phyloP scores from a whole-genome alignment of 2,329 filamentous ascomycete genomes.

The Trematosphaeria pertusa region DNA sequence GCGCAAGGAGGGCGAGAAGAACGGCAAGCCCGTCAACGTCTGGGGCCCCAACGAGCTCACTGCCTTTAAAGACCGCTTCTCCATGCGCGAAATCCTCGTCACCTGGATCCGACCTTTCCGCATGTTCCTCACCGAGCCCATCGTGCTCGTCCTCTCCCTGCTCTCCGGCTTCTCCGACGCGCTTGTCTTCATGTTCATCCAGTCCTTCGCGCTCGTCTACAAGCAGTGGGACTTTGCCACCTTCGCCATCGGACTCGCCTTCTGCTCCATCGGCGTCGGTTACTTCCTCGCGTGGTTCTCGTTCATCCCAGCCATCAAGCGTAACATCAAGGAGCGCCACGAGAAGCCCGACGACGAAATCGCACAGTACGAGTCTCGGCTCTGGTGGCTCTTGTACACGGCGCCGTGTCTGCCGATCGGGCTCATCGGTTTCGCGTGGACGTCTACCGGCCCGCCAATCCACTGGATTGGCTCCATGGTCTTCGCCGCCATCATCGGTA shows the following conservation, averaged over 20 bases:
- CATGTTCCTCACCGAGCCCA: conserved; percentile 79
- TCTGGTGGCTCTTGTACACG: conserved; percentile 70
- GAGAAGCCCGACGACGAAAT: conserved; percentile 37
- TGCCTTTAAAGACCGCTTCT: conserved; percentile 46
- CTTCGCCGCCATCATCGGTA: conserved; percentile 71
- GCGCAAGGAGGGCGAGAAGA: conserved; percentile 67
- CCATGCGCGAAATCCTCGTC: conserved; percentile 49
- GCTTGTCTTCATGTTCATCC: conserved; percentile 80
- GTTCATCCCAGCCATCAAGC: conserved; percentile 62
- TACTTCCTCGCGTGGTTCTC: conserved; percentile 70
- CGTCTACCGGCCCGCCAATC: conserved; percentile 67
- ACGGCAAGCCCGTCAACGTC: conserved; percentile 65
- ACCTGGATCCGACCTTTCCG: conserved; percentile 69
- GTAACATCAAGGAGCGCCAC: conserved; percentile 42
- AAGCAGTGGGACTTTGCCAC: conserved; percentile 69
- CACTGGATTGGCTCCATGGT: conserved; percentile 75
- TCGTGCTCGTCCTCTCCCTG: conserved; percentile 73
- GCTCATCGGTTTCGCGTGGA: conserved; percentile 75
- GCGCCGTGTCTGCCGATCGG: conserved; percentile 71
- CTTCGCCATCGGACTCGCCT: conserved; percentile 65
- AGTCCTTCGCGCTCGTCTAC: conserved; percentile 73
- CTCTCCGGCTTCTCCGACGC: conserved; percentile 78
- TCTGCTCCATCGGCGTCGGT: conserved; percentile 65
- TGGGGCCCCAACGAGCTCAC: conserved; percentile 77
- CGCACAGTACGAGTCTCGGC: conserved; percentile 58